Evolutionary conservation across 371 early-diverging fungal genomes (phyloP), one percentile per base, ranked within the genome.

Genomic region (Circinella minor): DNA sequence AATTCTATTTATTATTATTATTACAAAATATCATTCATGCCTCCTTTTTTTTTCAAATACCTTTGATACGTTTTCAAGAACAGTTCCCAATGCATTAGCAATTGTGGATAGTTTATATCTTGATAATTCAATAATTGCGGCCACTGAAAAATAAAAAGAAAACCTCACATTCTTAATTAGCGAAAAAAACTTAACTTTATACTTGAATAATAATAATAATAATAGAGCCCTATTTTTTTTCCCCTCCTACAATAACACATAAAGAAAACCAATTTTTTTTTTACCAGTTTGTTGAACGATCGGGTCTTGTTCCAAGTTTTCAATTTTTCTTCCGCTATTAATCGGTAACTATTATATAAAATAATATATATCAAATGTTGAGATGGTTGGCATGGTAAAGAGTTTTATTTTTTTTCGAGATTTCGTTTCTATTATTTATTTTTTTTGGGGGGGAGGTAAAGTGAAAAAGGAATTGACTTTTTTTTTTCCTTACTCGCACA

Each of bases 41-140:
- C 27, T 27, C 27, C 27, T 27, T 27, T 27, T 27, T 27, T 27
- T 27, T 27, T 1, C 2, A 6, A 18, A 68, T 85, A 91, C 91
- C 85, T 88, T 90, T 18, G 88, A 85, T 54, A 88, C 84, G 66
- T 75, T 86, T 71, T 91, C 90, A 49, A 91, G 78, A 43, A 90
- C 85, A 54, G 77, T 80, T 3, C 87, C 82, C 36, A 91, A 76
- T 60, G 82, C 77, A 66, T 87, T 82, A 18, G 86, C 86, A 57
- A 89, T 87, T 34, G 78, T 81, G 0, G 85, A 79, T 17, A 90
- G 78, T 61, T 84, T 86, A 73, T 82, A 89, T 60, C 81, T 81
- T 3, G 90, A 89, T 49, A 91, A 71, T 73, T 91, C 90, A 65
- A 91, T 82, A 66, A 91, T 74, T 3, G 91, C 88, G 57, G 84